phyloP scores from a whole-genome alignment of 345 rosid genomes.

The Ceriops tagal region DNA sequence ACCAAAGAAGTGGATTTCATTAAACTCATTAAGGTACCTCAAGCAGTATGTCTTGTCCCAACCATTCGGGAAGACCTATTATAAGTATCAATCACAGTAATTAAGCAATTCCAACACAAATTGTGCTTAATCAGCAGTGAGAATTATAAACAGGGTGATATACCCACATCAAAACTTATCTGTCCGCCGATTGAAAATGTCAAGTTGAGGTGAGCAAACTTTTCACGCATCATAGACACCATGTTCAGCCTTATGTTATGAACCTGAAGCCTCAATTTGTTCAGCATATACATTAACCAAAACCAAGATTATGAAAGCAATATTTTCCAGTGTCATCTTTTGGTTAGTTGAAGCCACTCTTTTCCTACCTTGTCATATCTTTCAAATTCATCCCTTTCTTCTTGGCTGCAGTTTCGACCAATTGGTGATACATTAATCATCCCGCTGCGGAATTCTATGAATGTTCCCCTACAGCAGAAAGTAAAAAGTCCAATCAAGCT shows the following conservation, averaged over 20 bases:
- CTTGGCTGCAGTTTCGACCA: slow-evolving; percentile 98
- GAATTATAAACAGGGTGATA: slow-evolving; percentile 3
- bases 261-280: slow-evolving; percentile 50
- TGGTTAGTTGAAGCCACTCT: slow-evolving; percentile 6
- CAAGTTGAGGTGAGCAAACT: slow-evolving; percentile 83
- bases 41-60: slow-evolving; percentile 99
- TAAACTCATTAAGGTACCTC: slow-evolving; percentile 71
- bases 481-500: slow-evolving; percentile 4
- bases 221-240: slow-evolving; percentile 79
- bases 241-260: slow-evolving; percentile 78
- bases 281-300: slow-evolving; percentile 2
- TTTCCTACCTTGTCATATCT: slow-evolving; percentile 80
- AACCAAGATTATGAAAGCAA: slow-evolving; percentile 9
- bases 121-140: slow-evolving; percentile 9
- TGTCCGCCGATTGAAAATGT: slow-evolving; percentile 98
- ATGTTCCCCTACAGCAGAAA: slow-evolving; percentile 68
- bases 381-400: slow-evolving; percentile 96
- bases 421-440: slow-evolving; percentile 97
- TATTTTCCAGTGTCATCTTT: not conserved
- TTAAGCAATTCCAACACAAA: not conserved
- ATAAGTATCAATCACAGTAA: slow-evolving; percentile 15
- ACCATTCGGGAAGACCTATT: slow-evolving; percentile 87
- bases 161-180: slow-evolving; percentile 90
- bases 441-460: slow-evolving; percentile 93
- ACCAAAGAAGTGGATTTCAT: slow-evolving; percentile 93